Conservation (phyloP, 2,329 filamentous ascomycete species). For the Diaporthe citri region DNA sequence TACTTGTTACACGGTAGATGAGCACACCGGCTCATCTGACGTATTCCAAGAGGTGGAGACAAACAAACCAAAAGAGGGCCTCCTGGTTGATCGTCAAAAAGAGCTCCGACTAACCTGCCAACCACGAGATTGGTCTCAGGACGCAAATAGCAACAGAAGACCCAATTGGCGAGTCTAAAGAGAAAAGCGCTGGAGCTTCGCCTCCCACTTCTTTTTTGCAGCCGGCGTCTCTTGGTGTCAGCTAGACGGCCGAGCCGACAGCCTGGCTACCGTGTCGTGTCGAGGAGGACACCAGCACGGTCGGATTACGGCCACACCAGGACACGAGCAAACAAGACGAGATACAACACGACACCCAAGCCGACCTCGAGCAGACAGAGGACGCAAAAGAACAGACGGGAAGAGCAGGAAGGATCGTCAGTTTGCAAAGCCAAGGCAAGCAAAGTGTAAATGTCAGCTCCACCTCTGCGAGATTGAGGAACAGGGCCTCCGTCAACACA, state of each 20-base stretch:
- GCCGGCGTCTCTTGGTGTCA: conserved; percentile 3
- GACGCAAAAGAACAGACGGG: background rate
- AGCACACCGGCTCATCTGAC: conserved; percentile 21
- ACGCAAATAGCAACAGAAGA: conserved; percentile 16
- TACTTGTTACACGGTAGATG: conserved; percentile 11
- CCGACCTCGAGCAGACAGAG: background rate
- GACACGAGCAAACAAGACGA: background rate
- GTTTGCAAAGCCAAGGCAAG: background rate
- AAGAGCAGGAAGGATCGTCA: conserved; percentile 17
- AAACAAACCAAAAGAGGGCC: conserved; percentile 27
- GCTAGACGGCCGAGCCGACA: conserved; percentile 1
- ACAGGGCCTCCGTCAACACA: conserved; percentile 15
- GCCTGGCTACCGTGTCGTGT: background rate
- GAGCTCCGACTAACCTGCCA: background rate
- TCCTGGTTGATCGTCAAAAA: background rate
- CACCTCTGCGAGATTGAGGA: conserved; percentile 29
- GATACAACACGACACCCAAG: background rate
- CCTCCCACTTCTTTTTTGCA: conserved; percentile 10
- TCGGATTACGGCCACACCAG: conserved; percentile 1
- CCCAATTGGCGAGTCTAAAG: conserved; percentile 13
- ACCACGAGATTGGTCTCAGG: conserved; percentile 14
- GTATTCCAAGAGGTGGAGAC: conserved; percentile 19
- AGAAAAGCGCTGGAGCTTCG: conserved; percentile 1
- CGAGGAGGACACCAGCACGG: background rate
- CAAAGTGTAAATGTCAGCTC: conserved; percentile 6